Evolutionary conservation across 2,329 filamentous ascomycete species (phyloP), one percentile per base, ranked within the genome.

Genomic region (Xylariomycetidae sp.): DNA sequence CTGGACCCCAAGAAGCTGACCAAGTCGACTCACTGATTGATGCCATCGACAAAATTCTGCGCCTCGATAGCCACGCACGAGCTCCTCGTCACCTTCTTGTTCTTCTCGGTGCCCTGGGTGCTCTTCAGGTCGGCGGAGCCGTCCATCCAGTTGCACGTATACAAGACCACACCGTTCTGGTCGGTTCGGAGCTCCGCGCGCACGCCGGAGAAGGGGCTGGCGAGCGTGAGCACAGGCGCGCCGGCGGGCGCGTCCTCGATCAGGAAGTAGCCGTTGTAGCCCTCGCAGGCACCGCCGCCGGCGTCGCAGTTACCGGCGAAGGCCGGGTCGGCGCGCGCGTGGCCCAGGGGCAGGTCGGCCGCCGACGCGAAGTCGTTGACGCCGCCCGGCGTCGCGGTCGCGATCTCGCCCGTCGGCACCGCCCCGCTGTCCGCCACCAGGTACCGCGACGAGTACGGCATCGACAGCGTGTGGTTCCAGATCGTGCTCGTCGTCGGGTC

Each of bases 11-110:
- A 27, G 18, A 34, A 25, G 22, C 8, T 23, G 22, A 9, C 25
- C 32, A 30, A 30, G 22, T 23, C 16, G 15, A 30, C 65, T 56
- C 50, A 68, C 65, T 83, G 72, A 55, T 87, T 88, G 58, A 88
- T 84, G 3, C 74, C 82, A 54, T 87, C 82, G 39, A 85, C 83
- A 67, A 78, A 88, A 52, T 84, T 82, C 56, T 87, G 76, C 3
- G 83, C 78, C 60, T 88, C 84, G 52, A 88, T 76, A 19, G 85
- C 84, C 6, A 87, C 55, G 52, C 82, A 88, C 14, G 79, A 82
- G 49, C 79, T 81, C 54, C 82, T 56, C 35, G 64, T 61, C 6
- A 76, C 68, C 42, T 56, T 64, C 26, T 50, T 58, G n/a, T 57
- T 53, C 3, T 49, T 54, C 15, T 45, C 50, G 25, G 72, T 63